Evolutionary conservation across 148 eudicot species (phyloP).

Genomic region (Pouteria glomerata): DNA sequence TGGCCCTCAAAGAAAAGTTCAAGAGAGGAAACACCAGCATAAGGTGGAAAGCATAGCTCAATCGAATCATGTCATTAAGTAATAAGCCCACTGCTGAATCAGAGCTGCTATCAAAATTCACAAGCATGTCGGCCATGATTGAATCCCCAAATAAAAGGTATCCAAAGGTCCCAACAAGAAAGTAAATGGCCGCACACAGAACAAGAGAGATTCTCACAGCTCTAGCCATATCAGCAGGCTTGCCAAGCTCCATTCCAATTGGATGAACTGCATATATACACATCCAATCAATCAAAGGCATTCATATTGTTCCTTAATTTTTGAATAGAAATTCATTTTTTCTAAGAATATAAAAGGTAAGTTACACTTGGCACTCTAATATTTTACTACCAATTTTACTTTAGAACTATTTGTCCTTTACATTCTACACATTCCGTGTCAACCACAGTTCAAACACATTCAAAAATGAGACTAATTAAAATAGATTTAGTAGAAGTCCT

Average conservation of each 20-base stretch:
- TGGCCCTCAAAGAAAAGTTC: slow-evolving; percentile 70
- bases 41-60: slow-evolving; percentile 89
- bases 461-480: too few relatives aligned
- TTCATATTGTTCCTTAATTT: too few relatives aligned
- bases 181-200: slow-evolving; percentile 68
- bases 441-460: too few relatives aligned
- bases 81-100: slow-evolving; percentile 37
- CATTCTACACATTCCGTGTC: too few relatives aligned
- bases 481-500: too few relatives aligned
- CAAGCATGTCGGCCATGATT: slow-evolving; percentile 76
- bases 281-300: too few relatives aligned
- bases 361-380: too few relatives aligned
- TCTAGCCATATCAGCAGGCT: slow-evolving; percentile 53
- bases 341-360: too few relatives aligned
- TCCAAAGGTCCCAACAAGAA: slow-evolving; percentile 70
- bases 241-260: slow-evolving; percentile 71
- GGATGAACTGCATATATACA: slow-evolving; percentile 72
- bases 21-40: slow-evolving; percentile 78
- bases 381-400: too few relatives aligned
- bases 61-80: slow-evolving; percentile 58
- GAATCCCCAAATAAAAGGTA: slow-evolving; percentile 91
- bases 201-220: slow-evolving; percentile 74
- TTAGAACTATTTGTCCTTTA: too few relatives aligned
- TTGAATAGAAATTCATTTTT: too few relatives aligned
- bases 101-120: slow-evolving; percentile 70